Evolutionary conservation across 2,329 filamentous ascomycete species (phyloP).

Genomic region (Emmonsia crescens): DNA sequence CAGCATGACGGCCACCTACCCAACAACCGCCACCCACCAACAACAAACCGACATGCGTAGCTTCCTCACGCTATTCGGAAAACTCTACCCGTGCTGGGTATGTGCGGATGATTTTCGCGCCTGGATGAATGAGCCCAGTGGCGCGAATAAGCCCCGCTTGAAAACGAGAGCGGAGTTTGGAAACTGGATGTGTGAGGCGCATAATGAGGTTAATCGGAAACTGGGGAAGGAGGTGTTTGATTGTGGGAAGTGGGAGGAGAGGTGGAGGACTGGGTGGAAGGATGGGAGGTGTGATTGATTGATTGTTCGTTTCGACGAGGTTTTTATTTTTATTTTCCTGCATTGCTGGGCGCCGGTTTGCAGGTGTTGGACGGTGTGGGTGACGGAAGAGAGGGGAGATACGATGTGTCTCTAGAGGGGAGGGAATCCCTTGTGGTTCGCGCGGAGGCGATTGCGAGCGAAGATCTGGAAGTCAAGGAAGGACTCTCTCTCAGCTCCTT

Average conservation of each 20-base stretch:
- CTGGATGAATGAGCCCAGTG: slow-evolving; percentile 56
- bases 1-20: slow-evolving; percentile 80
- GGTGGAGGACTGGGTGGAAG: slow-evolving; percentile 81
- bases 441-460: neutral
- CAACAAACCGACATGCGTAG: slow-evolving; percentile 66
- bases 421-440: neutral
- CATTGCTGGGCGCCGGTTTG: neutral
- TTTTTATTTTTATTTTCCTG: neutral
- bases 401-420: too few species aligned
- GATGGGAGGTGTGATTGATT: slow-evolving; percentile 53
- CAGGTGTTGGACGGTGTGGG: neutral
- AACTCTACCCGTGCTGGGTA: slow-evolving; percentile 88
- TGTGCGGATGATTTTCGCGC: slow-evolving; percentile 84
- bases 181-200: slow-evolving; percentile 41
- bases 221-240: slow-evolving; percentile 86
- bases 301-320: slow-evolving; percentile 11
- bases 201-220: slow-evolving; percentile 51
- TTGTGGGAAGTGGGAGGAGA: slow-evolving; percentile 80
- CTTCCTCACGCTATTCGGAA: slow-evolving; percentile 73
- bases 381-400: too few species aligned
- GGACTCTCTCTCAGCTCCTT: neutral
- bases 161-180: slow-evolving; percentile 40
- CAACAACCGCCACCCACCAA: slow-evolving; percentile 51
- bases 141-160: slow-evolving; percentile 52
- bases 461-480: too few species aligned